A percentile compares a stretch with the other conserved stretches of the same genome.
Conservation (phyloP, 2,329 filamentous ascomycete species). For the Pseudogymnoascus sp. region DNA sequence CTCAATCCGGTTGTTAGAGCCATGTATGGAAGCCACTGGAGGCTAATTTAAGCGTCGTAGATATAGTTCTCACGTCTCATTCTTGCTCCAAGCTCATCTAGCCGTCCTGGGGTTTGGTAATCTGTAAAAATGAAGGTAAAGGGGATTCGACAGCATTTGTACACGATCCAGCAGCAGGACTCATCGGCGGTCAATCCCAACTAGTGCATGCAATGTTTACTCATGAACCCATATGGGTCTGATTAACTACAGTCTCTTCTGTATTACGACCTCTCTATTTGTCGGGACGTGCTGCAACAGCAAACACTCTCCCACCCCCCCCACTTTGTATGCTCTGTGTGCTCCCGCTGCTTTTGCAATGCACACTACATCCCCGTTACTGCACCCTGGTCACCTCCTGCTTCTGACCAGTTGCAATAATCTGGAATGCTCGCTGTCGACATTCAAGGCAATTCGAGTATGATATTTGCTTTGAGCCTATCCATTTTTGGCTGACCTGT, state of each 20-base stretch:
- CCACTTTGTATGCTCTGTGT: too few species aligned
- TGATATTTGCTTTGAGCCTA: not conserved
- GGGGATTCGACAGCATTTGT: too few species aligned
- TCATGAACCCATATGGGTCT: not conserved
- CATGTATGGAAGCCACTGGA: too few species aligned
- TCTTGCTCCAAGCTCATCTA: too few species aligned
- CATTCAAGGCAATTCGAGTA: not conserved
- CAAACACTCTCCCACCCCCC: not conserved
- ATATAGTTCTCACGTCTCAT: too few species aligned
- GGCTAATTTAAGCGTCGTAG: too few species aligned
- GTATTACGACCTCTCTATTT: not conserved
- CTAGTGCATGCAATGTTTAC: not conserved
- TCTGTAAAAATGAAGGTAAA: too few species aligned
- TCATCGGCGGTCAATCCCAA: too few species aligned
- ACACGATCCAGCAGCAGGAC: too few species aligned
- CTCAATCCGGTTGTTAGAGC: too few species aligned
- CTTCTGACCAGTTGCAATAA: not conserved
- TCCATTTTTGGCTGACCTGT: not conserved
- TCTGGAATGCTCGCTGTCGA: not conserved
- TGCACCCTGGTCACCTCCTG: not conserved
- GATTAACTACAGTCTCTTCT: not conserved
- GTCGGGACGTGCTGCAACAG: constrained; percentile 20
- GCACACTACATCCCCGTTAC: not conserved
- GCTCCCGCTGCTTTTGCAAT: too few species aligned
- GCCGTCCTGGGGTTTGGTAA: too few species aligned